These are phyloP conservation scores for Trichoderma harzianum DNA, from an alignment of 2,329 filamentous ascomycete species.

Conservation along the genomic window DNA sequence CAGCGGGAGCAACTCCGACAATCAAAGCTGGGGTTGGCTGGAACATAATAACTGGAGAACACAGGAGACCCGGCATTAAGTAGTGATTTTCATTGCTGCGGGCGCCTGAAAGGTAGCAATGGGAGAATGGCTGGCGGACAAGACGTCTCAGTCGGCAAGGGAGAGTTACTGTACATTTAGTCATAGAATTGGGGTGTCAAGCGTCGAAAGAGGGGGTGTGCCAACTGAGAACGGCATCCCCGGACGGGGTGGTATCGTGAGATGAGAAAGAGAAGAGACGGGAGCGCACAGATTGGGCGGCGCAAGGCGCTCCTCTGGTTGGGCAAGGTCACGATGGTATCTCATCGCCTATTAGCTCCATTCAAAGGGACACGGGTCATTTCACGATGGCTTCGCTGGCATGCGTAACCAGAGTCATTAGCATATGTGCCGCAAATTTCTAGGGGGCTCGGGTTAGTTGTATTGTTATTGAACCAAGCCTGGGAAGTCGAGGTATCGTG, in stretches of 20 bases:
- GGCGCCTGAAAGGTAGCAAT: not conserved
- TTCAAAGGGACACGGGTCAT: conserved; percentile 11
- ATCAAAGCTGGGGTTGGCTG: not conserved
- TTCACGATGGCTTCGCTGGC: conserved; percentile 20
- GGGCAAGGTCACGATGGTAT: conserved; percentile 14
- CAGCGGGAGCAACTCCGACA: not conserved
- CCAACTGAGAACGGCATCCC: not conserved
- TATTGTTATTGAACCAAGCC: not conserved
- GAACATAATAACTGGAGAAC: conserved; percentile 14
- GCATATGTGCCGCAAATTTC: conserved; percentile 11
- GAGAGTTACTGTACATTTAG: conserved; percentile 24
- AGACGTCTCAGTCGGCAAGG: conserved; percentile 29
- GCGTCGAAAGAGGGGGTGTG: conserved; percentile 7
- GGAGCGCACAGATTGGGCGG: not conserved
- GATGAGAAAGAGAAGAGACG: not conserved
- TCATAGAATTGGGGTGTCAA: conserved; percentile 18
- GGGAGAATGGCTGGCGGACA: conserved; percentile 16
- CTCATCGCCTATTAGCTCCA: conserved; percentile 13
- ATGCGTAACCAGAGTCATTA: conserved; percentile 17
- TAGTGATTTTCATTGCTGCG: conserved; percentile 11
- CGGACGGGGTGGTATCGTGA: conserved; percentile 6
- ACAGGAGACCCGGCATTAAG: conserved; percentile 13
- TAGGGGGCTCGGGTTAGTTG: not conserved
- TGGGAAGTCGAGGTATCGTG: not conserved
- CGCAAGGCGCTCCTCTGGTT: not conserved